phyloP scores from a whole-genome alignment of 1,139 yeast species.

The Schwanniomyces etchellsii region DNA sequence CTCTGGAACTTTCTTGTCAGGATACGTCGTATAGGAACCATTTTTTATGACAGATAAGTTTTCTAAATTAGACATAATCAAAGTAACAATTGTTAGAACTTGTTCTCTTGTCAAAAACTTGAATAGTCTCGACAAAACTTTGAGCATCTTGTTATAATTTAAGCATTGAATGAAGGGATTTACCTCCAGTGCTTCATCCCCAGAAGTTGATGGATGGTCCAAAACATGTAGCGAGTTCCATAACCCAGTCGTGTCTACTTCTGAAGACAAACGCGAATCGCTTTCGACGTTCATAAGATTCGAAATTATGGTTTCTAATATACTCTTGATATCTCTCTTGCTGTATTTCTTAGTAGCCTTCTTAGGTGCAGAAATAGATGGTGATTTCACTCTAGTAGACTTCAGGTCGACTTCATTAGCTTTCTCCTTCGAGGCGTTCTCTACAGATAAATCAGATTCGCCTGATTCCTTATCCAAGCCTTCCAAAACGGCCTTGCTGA shows the following conservation, averaged over 20 bases:
- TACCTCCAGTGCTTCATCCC: slow-evolving; percentile 39
- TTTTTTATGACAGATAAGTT: slow-evolving; percentile 72
- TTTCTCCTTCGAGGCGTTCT: slow-evolving; percentile 8
- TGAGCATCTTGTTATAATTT: slow-evolving; percentile 83
- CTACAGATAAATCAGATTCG: slow-evolving; percentile 17
- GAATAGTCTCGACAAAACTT: slow-evolving; percentile 82
- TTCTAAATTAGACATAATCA: slow-evolving; percentile 77
- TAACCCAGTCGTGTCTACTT: slow-evolving; percentile 50
- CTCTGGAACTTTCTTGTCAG: slow-evolving; percentile 46
- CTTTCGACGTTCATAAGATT: slow-evolving; percentile 80
- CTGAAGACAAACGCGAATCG: slow-evolving; percentile 62
- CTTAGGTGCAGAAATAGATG: slow-evolving; percentile 21
- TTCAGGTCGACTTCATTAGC: slow-evolving; percentile 14
- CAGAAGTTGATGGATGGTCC: slow-evolving; percentile 43
- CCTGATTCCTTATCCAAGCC: slow-evolving; percentile 33
- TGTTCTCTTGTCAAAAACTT: slow-evolving; percentile 77
- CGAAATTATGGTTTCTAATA: slow-evolving; percentile 73
- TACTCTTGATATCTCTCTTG: slow-evolving; percentile 43
- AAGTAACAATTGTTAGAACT: slow-evolving; percentile 70
- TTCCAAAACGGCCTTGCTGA: slow-evolving; percentile 49
- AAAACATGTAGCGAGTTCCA: slow-evolving; percentile 78
- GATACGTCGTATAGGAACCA: slow-evolving; percentile 71
- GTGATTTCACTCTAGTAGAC: slow-evolving; percentile 10
- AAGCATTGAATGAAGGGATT: slow-evolving; percentile 85
- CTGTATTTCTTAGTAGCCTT: slow-evolving; percentile 29